Percentiles rank a stretch among this genome's conserved stretches.
phyloP scores from a whole-genome alignment of 2,329 filamentous ascomycete genomes.

The Cladosporium sp. region DNA sequence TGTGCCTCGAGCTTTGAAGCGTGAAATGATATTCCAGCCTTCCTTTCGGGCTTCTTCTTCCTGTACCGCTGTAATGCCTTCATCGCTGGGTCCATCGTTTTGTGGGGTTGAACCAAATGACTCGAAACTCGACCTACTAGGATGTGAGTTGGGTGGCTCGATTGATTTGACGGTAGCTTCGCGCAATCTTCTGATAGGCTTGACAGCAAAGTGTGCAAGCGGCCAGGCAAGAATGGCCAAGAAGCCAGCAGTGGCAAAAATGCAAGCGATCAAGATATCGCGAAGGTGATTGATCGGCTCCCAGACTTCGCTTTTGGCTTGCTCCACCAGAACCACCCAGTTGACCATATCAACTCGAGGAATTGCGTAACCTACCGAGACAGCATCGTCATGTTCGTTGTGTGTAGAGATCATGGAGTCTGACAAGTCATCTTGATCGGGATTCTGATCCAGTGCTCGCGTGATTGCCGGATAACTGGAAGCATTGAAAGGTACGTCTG shows the following conservation, averaged over 20 bases:
- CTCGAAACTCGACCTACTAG: conserved; percentile 41
- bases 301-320: conserved; percentile 72
- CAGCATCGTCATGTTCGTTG: conserved; percentile 69
- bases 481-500: conserved; percentile 55
- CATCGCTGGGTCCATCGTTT: conserved; percentile 25
- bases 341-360: conserved; percentile 68
- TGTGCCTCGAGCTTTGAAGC: conserved; percentile 29
- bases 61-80: conserved; percentile 42
- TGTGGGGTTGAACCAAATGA: conserved; percentile 27
- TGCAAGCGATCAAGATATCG: conserved; percentile 77
- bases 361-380: conserved; percentile 79
- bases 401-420: conserved; percentile 66
- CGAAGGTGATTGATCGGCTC: conserved; percentile 72
- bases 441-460: conserved; percentile 51
- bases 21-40: conserved; percentile 42
- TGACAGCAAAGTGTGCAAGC: conserved; percentile 76
- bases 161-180: conserved; percentile 74
- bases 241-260: conserved; percentile 75
- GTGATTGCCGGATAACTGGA: conserved; percentile 63
- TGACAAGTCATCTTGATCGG: conserved; percentile 40
- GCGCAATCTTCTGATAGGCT: conserved; percentile 75
- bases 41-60: conserved; percentile 51
- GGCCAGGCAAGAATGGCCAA: conserved; percentile 73
- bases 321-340: conserved; percentile 82
- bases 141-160: conserved; percentile 59